Evolutionary conservation across 192 early-diverging fungal genomes (phyloP).

Genomic region (Linnemannia zychae): DNA sequence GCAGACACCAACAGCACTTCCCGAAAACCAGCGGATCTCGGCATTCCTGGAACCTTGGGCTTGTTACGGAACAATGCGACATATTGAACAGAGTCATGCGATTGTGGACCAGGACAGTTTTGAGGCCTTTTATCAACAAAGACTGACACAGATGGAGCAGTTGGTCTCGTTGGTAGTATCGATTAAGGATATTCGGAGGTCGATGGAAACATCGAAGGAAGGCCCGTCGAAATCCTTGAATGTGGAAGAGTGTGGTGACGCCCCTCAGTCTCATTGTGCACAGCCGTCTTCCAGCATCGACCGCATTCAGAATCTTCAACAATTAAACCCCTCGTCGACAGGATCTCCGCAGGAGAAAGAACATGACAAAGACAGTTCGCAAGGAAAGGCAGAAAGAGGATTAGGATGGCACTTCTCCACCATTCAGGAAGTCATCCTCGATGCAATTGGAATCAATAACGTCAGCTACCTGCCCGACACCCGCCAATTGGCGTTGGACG

Average conservation of each 20-base stretch:
- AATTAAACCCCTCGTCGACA: not conserved
- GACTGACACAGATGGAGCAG: conserved; percentile 19
- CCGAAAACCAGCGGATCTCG: not conserved
- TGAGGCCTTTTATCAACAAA: not conserved
- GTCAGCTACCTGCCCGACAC: not conserved
- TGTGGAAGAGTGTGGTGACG: not conserved
- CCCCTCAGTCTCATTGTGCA: not conserved
- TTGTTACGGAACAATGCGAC: conserved; percentile 23
- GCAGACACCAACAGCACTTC: not conserved
- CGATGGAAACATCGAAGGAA: too few species aligned
- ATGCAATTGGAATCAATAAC: not conserved
- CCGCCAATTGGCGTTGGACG: not conserved
- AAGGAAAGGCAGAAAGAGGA: not conserved
- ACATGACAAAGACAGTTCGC: not conserved
- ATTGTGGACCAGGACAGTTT: not conserved
- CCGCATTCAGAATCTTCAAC: too few species aligned
- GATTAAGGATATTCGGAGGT: conserved; percentile 4
- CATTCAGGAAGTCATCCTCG: not conserved
- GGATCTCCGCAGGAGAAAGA: not conserved
- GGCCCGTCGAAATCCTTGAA: too few species aligned
- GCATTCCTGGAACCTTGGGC: conserved; percentile 33
- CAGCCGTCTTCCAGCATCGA: too few species aligned
- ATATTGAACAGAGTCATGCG: conserved; percentile 12
- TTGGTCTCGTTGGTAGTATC: conserved; percentile 15
- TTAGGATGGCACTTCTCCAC: not conserved